Base-by-base conservation (phyloP, 108 stramenopile genomes). In the Parietichytrium sp. region DNA sequence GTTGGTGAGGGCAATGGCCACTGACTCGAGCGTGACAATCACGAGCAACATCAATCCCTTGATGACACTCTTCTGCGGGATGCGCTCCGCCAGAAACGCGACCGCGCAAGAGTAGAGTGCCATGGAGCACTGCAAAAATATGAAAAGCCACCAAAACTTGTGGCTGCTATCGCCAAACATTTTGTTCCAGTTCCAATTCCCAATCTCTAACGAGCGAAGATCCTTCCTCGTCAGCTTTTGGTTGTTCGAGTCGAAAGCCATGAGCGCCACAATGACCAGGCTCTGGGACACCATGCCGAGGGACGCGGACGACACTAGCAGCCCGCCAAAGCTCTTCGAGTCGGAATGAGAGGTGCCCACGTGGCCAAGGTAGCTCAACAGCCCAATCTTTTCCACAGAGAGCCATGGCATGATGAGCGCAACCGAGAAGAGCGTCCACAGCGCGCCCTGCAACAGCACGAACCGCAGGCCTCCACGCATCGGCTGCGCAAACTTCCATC, bases 191-290 rank as follows among this genome's bases (percentile, higher is more conserved):
- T 72, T 72, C 33, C 33, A 45, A 7, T 25, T 33, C 6, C 61
- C 61, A 16, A 42, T 72, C 38, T 72, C 61, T 10, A 72, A 72
- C 38, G 16, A 42, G n/a, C 10, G 38, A 2, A 72, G 33, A 38
- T 72, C 61, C 8, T n/a, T 36, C 10, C 61, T 33, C 3, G 61
- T 45, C 23, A 72, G 45, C 16, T 25, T 33, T n/a, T 42, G 33
- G 18, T 15, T 53, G 33, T 27, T 72, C 38, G 23, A n/a, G 42
- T 72, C 61, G 45, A 72, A 72, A 6, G 20, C 61, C 61, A 72
- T 72, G 61, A 72, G 61, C 8, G 61, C 33, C 10, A 72, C 61
- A 38, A 72, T 72, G 61, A 72, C 61, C 16, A 72, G 33, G 61
- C 61, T 72, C 33, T 72, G 38, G 10, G 61, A 36, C 10, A 72